Evolutionary conservation across 2,329 filamentous ascomycete species (phyloP), one percentile per base, ranked within the genome.

Genomic region (Arthrobotrys musiformis): DNA sequence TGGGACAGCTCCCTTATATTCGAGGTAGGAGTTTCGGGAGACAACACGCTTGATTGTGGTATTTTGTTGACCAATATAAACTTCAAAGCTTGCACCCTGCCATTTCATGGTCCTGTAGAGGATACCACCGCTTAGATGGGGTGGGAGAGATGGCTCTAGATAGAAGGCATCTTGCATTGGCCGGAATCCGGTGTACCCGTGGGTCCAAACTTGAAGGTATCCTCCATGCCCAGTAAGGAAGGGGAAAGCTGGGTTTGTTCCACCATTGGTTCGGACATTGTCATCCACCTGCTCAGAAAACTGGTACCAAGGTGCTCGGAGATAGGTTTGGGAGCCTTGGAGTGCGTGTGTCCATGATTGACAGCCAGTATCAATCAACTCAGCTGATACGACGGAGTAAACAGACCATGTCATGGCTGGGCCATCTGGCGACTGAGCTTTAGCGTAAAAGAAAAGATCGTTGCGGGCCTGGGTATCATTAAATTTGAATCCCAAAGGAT

Each of bases 331-430:
- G 30, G 87, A 88, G 0, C 88, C 88, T 78, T 89, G 89, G 17
- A 91, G 85, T 5, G 88, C 86, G 81, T 92, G 92, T 0, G 90
- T 92, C 81, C 89, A 91, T 2, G 88, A 87, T 0, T 90, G 88
- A 82, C 90, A 92, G 1, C 90, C 90, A 1, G 89, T 90, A 1
- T 87, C 88, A 0, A 89, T 89, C 9, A 91, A 85, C 56, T 88
- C 86, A 70, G 90, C 91, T 13, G 90, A 90, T 30, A 89, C 88
- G 56, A 92, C 88, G 54, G 88, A 88, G 82, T 91, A 92, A 8
- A 91, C 88, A 8, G 89, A 89, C 82, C 90, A 92, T 1, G 90
- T 92, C 90, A 92, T 92, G 2, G 88, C 90, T 0, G 90, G 90
- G 0, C 90, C 90, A 79, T 91, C 86, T 0, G 87, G 84, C 0